phyloP scores from a whole-genome alignment of 306 rosid species.

The Sicyos edulis region DNA sequence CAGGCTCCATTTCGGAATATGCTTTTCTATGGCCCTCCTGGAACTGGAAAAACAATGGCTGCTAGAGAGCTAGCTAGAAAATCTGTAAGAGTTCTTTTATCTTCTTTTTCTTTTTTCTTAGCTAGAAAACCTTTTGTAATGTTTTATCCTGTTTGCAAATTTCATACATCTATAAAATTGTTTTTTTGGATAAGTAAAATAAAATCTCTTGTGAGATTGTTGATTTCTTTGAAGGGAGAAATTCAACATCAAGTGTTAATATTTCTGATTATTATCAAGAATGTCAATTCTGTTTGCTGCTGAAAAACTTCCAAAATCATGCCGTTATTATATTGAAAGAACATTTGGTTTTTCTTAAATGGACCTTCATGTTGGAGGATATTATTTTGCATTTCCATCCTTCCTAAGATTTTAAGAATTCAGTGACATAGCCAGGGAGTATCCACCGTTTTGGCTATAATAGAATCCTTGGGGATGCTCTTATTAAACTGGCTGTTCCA shows the following conservation, averaged over 20 bases:
- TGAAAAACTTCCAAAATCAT: background rate
- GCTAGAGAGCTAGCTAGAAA: slow-evolving; percentile 91
- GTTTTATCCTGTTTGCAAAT: no score
- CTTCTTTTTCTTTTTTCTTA: no score
- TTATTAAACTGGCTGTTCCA: background rate
- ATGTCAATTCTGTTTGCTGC: background rate
- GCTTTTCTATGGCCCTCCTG: slow-evolving; percentile 98
- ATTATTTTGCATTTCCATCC: background rate
- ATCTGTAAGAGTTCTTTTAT: slow-evolving; percentile 63
- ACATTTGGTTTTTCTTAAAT: background rate
- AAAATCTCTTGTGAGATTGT: background rate
- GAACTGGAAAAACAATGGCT: slow-evolving; percentile 99
- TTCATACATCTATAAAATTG: no score
- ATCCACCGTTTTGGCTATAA: background rate
- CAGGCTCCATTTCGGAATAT: slow-evolving; percentile 95
- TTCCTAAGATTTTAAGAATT: background rate
- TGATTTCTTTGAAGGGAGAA: background rate
- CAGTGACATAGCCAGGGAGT: background rate
- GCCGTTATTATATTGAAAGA: background rate
- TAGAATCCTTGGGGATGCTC: background rate
- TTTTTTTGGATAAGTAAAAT: no score
- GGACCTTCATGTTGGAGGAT: background rate
- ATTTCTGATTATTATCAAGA: background rate
- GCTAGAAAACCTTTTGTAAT: no score
- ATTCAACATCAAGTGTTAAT: slow-evolving; percentile 4